Conservation (phyloP, 192 early-diverging fungal species). For the Backusella liffmaniae region DNA sequence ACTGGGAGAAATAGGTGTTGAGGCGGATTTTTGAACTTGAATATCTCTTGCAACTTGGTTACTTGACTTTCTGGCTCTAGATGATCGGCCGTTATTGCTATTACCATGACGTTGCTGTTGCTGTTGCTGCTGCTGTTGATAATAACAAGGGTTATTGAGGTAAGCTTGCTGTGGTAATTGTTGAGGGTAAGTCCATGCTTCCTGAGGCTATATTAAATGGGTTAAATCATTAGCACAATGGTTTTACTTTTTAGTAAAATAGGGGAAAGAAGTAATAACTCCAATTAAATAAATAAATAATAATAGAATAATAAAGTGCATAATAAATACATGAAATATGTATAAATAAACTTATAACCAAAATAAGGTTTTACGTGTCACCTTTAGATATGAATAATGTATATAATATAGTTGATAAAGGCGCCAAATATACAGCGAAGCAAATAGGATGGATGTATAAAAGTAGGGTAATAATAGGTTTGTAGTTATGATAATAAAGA, state of each 20-base stretch:
- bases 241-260: constrained; percentile 6
- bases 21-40: neutral
- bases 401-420: neutral
- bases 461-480: neutral
- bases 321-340: constrained; percentile 2
- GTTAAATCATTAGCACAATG: neutral
- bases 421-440: neutral
- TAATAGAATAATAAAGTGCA: neutral
- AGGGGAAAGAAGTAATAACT: neutral
- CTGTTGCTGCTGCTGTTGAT: constrained; percentile 2
- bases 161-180: neutral
- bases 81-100: neutral
- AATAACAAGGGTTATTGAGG: constrained; percentile 7
- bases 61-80: neutral
- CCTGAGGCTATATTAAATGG: constrained; percentile 1
- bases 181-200: constrained; percentile 20
- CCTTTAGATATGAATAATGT: neutral
- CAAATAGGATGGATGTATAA: neutral
- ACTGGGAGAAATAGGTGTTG: constrained; percentile 4
- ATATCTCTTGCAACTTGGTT: neutral
- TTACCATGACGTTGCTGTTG: neutral
- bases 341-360: constrained; percentile 9
- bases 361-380: neutral
- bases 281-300: neutral
- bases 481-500: neutral